Conservation (phyloP, 306 rosid genomes). For the Sindora glabra region DNA sequence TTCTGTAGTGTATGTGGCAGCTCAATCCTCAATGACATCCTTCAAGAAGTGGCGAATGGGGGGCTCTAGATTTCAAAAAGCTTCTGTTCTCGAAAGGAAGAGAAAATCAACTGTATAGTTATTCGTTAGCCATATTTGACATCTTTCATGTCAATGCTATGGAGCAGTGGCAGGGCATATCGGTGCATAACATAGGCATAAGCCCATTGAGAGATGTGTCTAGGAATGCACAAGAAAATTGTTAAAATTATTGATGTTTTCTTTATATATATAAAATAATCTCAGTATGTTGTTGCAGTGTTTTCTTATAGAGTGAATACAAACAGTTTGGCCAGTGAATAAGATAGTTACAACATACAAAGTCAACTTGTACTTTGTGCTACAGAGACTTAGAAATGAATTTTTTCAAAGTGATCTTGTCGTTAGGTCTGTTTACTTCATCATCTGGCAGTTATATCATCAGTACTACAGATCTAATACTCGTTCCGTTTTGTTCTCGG, state of each 20-base stretch:
- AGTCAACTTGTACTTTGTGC: background rate
- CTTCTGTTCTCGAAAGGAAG: constrained; percentile 73
- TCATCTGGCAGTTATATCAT: background rate
- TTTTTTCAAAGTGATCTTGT: background rate
- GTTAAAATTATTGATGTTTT: background rate
- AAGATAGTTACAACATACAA: background rate
- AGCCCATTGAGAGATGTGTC: background rate
- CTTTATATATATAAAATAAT: background rate
- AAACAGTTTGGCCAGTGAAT: background rate
- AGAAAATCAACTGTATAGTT: constrained; percentile 58
- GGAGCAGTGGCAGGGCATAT: no score
- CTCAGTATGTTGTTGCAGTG: background rate
- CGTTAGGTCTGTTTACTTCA: background rate
- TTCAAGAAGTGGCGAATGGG: constrained; percentile 91
- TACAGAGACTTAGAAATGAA: background rate
- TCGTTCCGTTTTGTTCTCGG: background rate
- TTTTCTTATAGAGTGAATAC: background rate
- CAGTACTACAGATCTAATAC: background rate
- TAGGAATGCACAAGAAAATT: background rate
- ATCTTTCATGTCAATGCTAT: constrained; percentile 1
- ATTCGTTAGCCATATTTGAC: constrained; percentile 4
- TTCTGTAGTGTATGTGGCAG: constrained; percentile 77
- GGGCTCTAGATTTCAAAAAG: constrained; percentile 81
- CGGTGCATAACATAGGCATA: no score
- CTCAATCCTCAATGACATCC: constrained; percentile 86